phyloP scores from a whole-genome alignment of 176 grass and related monocot species.

The Oryza meyeriana region DNA sequence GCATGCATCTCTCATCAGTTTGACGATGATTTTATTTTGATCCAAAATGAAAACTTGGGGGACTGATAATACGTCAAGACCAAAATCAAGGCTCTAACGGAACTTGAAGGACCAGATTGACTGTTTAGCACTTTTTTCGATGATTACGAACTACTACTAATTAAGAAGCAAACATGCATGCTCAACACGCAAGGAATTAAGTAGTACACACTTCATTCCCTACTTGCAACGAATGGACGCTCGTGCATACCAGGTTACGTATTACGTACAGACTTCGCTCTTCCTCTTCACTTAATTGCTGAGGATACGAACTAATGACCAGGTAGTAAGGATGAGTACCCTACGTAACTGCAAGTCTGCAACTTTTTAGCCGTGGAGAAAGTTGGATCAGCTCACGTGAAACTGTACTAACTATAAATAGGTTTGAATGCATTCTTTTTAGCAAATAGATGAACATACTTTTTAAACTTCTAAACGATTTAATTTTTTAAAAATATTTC shows the following conservation, averaged over 20 bases:
- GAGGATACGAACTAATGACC: background rate
- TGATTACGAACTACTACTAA: background rate
- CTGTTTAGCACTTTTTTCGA: background rate
- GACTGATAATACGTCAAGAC: background rate
- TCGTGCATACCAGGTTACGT: background rate
- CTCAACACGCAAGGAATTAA: background rate
- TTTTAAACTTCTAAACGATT: no score
- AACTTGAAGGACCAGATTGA: background rate
- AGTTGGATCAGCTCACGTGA: slow-evolving; percentile 21
- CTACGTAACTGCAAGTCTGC: background rate
- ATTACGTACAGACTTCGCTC: background rate
- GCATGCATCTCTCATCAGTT: no score
- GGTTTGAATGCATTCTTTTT: no score
- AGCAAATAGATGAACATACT: no score
- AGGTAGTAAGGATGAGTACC: no score
- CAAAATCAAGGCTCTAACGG: background rate
- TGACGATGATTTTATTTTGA: background rate
- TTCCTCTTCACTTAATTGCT: background rate
- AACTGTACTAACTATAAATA: background rate
- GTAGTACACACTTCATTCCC: no score
- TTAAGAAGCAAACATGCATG: background rate
- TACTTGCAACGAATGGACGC: background rate
- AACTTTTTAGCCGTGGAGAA: background rate
- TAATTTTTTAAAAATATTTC: no score
- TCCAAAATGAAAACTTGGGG: background rate